Evolutionary conservation across 768 basidiomycete genomes (phyloP), one percentile per base, ranked within the genome.

Genomic region (Termitomyces sp.): DNA sequence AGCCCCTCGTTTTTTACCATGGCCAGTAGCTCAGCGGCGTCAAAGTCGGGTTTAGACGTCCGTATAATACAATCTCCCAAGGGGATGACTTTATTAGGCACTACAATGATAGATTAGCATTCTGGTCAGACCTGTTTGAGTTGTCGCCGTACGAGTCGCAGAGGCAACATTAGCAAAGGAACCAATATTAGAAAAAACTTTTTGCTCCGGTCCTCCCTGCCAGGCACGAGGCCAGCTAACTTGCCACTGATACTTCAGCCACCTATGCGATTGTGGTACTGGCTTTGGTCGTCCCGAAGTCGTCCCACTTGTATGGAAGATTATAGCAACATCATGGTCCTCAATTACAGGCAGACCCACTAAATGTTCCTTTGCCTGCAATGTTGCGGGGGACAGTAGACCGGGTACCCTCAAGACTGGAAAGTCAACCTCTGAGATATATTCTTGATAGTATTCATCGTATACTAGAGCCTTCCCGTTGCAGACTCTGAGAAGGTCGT

Each of bases 271-370:
- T 47, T 59, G 58, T 2, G 53, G 53, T 15, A 59, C 54, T 13
- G 58, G 53, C 39, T 59, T 59, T 13, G 58, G 58, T 12, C 58
- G 47, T 29, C 58, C 58, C 7, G 49, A 55, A 31, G 58, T 59
- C 13, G 58, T 59, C 36, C 58, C 56, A 28, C 53, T 59, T 16
- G 58, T 59, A 51, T 59, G 58, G 36, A 59, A 59, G 24, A 59
- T 59, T 22, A 55, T 39, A n/a, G 58, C 58, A 18, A 55, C 36
- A 12, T 59, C 54, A 18, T 55, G 44, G 2, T 55, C 58, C 13
- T 59, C 37, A 5, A 42, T 54, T 9, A 24, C 22, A 13, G 54
- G 58, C n/a, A 59, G 42, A 31, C 51, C 44, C 22, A 31, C 48
- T 37, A 55, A 24, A 24, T 22, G 37, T 33, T 37, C 49, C 13